Base-by-base conservation (phyloP, 495 filamentous ascomycete species). In the Hypomontagnella monticulosa region DNA sequence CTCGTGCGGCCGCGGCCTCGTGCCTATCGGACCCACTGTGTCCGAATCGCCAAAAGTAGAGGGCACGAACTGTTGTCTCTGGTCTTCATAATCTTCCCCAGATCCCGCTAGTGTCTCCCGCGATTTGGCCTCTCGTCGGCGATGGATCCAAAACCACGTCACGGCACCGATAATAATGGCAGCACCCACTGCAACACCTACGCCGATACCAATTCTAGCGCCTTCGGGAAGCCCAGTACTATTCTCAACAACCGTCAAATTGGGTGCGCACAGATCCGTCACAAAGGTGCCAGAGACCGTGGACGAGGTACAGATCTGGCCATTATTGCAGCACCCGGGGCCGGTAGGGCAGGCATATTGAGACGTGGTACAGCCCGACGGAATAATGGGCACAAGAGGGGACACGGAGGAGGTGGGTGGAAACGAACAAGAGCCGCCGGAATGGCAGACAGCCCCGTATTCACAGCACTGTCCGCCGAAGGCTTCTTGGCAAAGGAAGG, bases 311-410 rank as follows among this genome's bases (percentile, higher is more conserved):
- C 91, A 95, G 63, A 87, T 75, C 42, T 87, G 82, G 3, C 88
- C 89, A 2, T 86, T 84, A 15, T 86, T 84, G 70, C 91, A 95
- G 76, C 91, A 95, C 3, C 91, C 91, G 43, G 87, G 87, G 2
- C 85, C 82, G 57, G 90, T 87, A 49, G 84, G 79, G 75, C 91
- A 93, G 48, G 85, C 75, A 57, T 91, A 90, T 75, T 90, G 92
- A 6, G 89, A 88, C 1, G 85, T 87, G 2, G 88, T 91, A 67
- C 92, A 96, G 61, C 82, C 75, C 1, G 77, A 60, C 4, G 77
- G 78, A 16, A 77, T 75, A 20, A 67, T 20, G 3, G 71, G 27
- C 6, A 75, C 71, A 12, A 73, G 7, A 1, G 64, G 58, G 1
- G 47, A 30, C 3, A 36, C 34, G 11, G 42, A 36, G 1, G 60